Conservation (phyloP, 2,329 filamentous ascomycete species). For the Arthrinium puccinioides region DNA sequence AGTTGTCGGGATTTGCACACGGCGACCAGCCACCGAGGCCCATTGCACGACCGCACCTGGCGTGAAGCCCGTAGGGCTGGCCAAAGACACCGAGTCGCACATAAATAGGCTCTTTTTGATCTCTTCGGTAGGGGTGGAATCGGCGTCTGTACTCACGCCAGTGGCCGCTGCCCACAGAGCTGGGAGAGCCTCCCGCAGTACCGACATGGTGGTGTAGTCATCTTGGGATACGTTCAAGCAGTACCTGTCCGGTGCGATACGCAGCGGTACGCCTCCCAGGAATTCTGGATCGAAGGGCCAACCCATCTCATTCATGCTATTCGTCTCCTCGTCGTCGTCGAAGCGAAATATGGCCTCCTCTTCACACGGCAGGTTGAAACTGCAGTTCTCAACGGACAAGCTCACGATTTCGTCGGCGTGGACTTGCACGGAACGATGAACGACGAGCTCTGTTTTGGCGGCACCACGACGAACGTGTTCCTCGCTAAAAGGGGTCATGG, state of each 20-base stretch:
- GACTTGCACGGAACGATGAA: constrained; percentile 14
- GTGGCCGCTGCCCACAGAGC: constrained; percentile 9
- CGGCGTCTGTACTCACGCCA: not conserved
- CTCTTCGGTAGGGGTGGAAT: not conserved
- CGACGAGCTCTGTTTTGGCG: constrained; percentile 9
- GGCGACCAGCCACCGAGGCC: not conserved
- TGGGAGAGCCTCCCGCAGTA: constrained; percentile 5
- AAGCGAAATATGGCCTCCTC: constrained; percentile 9
- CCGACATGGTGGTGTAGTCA: constrained; percentile 4
- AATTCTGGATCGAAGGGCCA: constrained; percentile 23
- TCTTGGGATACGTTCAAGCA: constrained; percentile 15
- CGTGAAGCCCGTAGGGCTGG: constrained; percentile 5
- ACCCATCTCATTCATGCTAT: constrained; percentile 9
- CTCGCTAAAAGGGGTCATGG: constrained; percentile 8
- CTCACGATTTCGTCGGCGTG: constrained; percentile 17
- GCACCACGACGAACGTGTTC: not conserved
- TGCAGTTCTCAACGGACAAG: constrained; percentile 24
- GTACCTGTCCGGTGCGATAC: constrained; percentile 11
- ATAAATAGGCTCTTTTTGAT: constrained; percentile 4
- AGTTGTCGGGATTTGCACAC: not conserved
- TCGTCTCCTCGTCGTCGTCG: constrained; percentile 5
- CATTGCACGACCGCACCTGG: no score
- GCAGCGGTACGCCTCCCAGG: constrained; percentile 9
- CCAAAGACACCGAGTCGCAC: constrained; percentile 12
- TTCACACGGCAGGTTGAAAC: constrained; percentile 22